Evolutionary conservation across 176 grass and related monocot species (phyloP).

Genomic region (Aegilops umbellulata): DNA sequence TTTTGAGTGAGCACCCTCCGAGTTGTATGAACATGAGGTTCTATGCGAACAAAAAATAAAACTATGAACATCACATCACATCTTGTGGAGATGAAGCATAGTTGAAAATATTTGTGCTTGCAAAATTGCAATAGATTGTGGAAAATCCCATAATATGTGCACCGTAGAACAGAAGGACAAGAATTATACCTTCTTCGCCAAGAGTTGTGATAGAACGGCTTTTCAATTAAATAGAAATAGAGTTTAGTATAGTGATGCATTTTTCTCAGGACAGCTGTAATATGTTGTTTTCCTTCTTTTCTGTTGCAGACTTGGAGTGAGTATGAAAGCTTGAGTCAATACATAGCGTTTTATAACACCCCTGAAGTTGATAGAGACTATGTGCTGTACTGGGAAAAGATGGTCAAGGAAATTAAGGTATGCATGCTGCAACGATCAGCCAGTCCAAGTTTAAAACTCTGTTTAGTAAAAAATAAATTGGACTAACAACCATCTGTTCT

Average conservation of each 20-base stretch:
- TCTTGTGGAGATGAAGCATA: neutral
- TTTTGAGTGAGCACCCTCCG: neutral
- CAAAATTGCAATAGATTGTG: neutral
- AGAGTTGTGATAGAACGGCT: neutral
- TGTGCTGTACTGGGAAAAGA: neutral
- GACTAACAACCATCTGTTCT: neutral
- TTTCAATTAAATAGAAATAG: neutral
- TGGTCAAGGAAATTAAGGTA: constrained; percentile 10
- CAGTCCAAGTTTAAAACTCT: neutral
- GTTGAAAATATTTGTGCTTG: neutral
- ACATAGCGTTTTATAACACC: neutral
- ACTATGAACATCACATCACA: neutral
- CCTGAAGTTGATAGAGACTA: neutral
- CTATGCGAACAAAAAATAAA: neutral
- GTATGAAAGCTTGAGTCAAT: neutral
- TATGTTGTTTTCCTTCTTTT: neutral
- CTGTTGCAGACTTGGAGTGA: neutral
- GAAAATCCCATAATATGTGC: no score
- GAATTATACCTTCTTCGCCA: no score
- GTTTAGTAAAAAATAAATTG: neutral
- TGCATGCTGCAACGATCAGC: neutral
- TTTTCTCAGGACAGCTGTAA: neutral
- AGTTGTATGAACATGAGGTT: neutral
- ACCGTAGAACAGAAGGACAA: no score
- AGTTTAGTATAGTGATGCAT: neutral